phyloP scores from a whole-genome alignment of 768 basidiomycete species.

The Phylloporus sp. region DNA sequence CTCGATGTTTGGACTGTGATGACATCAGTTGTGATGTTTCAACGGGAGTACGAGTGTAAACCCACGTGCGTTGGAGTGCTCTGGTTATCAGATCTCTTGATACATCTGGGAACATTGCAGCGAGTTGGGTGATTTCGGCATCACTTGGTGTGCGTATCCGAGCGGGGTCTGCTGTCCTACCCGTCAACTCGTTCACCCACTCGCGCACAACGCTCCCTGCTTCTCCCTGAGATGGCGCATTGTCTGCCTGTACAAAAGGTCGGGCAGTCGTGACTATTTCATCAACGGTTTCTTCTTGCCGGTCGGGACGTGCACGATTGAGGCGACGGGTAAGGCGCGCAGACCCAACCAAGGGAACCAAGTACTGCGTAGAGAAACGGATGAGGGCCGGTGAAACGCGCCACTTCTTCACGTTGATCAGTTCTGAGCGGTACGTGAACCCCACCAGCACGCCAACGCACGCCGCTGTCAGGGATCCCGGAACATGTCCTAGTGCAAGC shows the following conservation, averaged over 20 bases:
- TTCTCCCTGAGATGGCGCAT: conserved; percentile 18
- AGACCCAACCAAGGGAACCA: conserved; percentile 67
- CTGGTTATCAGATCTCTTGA: conserved; percentile 68
- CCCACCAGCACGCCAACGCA: conserved; percentile 66
- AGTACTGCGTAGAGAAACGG: conserved; percentile 49
- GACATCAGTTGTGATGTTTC: not conserved
- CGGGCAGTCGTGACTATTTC: conserved; percentile 65
- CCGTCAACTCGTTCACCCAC: conserved; percentile 79
- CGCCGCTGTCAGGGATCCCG: conserved; percentile 60
- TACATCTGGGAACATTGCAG: conserved; percentile 81
- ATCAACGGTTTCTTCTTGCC: conserved; percentile 34
- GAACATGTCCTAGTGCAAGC: conserved; percentile 67
- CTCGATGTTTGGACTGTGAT: conserved; percentile 67
- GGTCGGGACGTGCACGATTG: conserved; percentile 72
- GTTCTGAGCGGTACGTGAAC: conserved; percentile 78
- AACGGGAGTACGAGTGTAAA: not conserved
- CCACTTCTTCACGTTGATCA: conserved; percentile 75
- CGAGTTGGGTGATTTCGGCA: conserved; percentile 69
- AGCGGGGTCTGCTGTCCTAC: conserved; percentile 50
- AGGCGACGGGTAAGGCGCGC: conserved; percentile 60
- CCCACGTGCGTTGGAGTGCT: conserved; percentile 80
- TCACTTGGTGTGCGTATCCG: conserved; percentile 71
- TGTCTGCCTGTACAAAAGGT: conserved; percentile 26
- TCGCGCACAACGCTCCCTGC: conserved; percentile 57
- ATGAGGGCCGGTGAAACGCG: conserved; percentile 63